Conservation (phyloP, 768 basidiomycete genomes). For the Gymnopilus dilepis region DNA sequence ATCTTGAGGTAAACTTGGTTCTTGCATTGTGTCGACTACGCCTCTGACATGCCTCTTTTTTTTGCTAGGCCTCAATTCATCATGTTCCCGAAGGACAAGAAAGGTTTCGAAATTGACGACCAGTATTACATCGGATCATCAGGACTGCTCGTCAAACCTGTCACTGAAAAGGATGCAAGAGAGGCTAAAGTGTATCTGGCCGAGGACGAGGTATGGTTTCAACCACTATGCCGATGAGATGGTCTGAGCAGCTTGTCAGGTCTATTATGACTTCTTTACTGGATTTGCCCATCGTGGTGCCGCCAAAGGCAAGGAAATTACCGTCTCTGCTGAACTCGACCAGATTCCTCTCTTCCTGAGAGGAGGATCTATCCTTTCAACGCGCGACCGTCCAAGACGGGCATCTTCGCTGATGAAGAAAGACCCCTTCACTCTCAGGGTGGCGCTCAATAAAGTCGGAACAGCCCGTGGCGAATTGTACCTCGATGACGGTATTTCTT, state of each 20-base stretch:
- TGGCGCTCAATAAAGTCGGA: conserved; percentile 69
- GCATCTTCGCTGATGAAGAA: conserved; percentile 86
- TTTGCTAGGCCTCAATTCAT: conserved; percentile 88
- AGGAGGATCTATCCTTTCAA: conserved; percentile 89
- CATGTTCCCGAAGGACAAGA: conserved; percentile 86
- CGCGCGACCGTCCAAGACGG: conserved; percentile 85
- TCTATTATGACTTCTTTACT: conserved; percentile 95
- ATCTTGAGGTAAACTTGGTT: conserved; percentile 67
- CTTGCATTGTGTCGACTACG: not conserved
- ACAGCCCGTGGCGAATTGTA: conserved; percentile 86
- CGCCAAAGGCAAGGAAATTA: conserved; percentile 67
- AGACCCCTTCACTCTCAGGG: conserved; percentile 92
- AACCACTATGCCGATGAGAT: conserved; percentile 6
- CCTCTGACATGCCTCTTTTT: not conserved
- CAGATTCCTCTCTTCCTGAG: conserved; percentile 86
- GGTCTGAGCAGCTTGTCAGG: conserved; percentile 42
- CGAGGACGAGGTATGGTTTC: conserved; percentile 70
- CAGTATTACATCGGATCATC: conserved; percentile 92
- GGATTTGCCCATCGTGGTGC: conserved; percentile 69
- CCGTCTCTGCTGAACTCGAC: conserved; percentile 79
- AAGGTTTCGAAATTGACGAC: conserved; percentile 89
- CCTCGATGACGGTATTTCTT: conserved; percentile 92
- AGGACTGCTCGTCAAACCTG: conserved; percentile 90
- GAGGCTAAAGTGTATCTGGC: conserved; percentile 82
- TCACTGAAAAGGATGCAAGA: conserved; percentile 73